Evolutionary conservation across 73 alveolate genomes (phyloP).

Genomic region (Paramecium pentaurelia): DNA sequence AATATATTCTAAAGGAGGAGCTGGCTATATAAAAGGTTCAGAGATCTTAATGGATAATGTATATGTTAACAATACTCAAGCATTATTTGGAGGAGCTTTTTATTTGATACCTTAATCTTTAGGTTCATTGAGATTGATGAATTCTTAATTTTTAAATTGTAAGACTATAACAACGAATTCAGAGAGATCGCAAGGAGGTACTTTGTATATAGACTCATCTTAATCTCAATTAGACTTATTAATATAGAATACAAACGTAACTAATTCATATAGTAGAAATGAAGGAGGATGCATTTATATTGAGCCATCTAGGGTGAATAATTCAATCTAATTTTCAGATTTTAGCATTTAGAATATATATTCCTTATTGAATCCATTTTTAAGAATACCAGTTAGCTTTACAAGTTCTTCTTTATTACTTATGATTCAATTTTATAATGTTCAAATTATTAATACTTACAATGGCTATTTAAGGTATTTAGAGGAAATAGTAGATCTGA

Average conservation of each 20-base stretch:
- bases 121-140: background rate
- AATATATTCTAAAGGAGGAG: background rate
- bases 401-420: background rate
- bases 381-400: background rate
- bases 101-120: background rate
- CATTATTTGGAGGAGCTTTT: background rate
- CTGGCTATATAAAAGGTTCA: background rate
- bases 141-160: background rate
- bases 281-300: background rate
- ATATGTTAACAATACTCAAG: background rate
- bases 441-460: background rate
- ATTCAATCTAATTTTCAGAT: background rate
- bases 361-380: background rate
- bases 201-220: background rate
- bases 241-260: background rate
- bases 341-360: background rate
- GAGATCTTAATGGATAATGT: background rate
- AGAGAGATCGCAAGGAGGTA: background rate
- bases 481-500: background rate
- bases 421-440: background rate
- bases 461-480: background rate
- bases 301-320: background rate
- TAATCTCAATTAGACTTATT: background rate
- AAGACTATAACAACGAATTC: background rate
- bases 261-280: background rate